Evolutionary conservation across 2,329 filamentous ascomycete species (phyloP).

Genomic region (Exophiala sp.): DNA sequence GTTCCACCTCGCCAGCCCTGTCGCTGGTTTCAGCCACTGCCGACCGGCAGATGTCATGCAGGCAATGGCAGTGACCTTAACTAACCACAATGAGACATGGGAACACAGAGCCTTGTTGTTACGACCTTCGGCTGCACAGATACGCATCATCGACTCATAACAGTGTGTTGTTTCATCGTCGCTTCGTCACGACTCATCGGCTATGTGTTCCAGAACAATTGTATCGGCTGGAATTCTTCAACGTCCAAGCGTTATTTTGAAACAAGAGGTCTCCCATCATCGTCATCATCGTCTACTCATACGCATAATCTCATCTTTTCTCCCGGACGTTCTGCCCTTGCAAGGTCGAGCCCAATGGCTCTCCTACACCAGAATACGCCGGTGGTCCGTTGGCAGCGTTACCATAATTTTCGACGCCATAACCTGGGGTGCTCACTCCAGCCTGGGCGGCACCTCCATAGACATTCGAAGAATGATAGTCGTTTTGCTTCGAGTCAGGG

Average conservation of each 20-base stretch:
- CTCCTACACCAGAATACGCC: constrained; percentile 28
- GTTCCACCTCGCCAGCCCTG: not conserved
- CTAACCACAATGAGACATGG: not conserved
- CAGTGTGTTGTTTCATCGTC: not conserved
- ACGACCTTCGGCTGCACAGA: not conserved
- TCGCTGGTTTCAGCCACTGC: not conserved
- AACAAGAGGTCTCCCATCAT: not conserved
- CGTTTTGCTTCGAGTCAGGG: constrained; percentile 17
- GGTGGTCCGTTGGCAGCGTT: constrained; percentile 24
- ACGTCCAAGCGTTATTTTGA: not conserved
- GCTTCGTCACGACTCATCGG: not conserved
- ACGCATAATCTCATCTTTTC: constrained; percentile 18
- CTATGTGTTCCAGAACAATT: not conserved
- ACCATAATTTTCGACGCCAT: constrained; percentile 25
- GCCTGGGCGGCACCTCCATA: constrained; percentile 16
- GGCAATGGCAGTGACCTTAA: not conserved
- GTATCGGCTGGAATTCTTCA: not conserved
- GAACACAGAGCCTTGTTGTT: not conserved
- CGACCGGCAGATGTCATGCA: constrained; percentile 2
- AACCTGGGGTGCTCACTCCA: constrained; percentile 15
- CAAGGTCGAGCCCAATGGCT: constrained; percentile 29
- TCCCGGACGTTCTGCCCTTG: constrained; percentile 27
- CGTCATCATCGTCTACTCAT: not conserved
- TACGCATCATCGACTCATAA: not conserved
- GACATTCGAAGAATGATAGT: constrained; percentile 11